Percentiles rank a stretch among this genome's conserved stretches.
These are phyloP conservation scores for Sparassis latifolia DNA, from an alignment of 1,284 basidiomycete genomes.

Conservation along the genomic window DNA sequence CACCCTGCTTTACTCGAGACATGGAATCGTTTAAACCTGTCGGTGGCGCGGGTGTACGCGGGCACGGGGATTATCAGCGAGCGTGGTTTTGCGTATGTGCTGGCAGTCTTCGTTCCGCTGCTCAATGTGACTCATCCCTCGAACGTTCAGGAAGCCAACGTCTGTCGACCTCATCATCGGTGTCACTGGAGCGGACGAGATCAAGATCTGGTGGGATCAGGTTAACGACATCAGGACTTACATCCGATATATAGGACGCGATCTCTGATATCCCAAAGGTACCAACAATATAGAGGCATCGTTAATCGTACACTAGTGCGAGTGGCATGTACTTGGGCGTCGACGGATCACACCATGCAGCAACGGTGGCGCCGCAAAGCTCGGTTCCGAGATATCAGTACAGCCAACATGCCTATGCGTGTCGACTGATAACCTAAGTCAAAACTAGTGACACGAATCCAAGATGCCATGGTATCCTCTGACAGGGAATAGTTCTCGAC, in stretches of 20 bases:
- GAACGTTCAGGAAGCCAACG: background rate
- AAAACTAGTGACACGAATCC: no score
- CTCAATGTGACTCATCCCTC: no score
- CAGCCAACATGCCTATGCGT: no score
- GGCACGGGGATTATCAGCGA: constrained; percentile 13
- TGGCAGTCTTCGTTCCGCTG: background rate
- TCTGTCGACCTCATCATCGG: background rate
- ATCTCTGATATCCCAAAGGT: background rate
- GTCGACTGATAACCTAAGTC: no score
- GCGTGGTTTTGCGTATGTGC: constrained; percentile 16
- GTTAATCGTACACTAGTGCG: background rate
- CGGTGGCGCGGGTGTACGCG: constrained; percentile 3
- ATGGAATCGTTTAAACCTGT: constrained; percentile 1
- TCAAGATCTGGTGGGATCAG: constrained; percentile 8
- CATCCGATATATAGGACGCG: constrained; percentile 5
- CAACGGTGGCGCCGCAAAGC: background rate
- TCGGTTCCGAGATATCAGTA: background rate
- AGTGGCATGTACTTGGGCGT: background rate
- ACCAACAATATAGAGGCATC: background rate
- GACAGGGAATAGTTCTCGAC: no score
- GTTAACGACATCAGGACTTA: constrained; percentile 3
- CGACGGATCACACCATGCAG: background rate
- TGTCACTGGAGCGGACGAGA: constrained; percentile 1
- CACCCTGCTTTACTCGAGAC: background rate
- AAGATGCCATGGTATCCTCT: no score